A percentile compares a stretch with the other conserved stretches of the same genome.
Evolutionary conservation across 208 protist genomes (phyloP).

Genomic region (Leishmania amazonensis): DNA sequence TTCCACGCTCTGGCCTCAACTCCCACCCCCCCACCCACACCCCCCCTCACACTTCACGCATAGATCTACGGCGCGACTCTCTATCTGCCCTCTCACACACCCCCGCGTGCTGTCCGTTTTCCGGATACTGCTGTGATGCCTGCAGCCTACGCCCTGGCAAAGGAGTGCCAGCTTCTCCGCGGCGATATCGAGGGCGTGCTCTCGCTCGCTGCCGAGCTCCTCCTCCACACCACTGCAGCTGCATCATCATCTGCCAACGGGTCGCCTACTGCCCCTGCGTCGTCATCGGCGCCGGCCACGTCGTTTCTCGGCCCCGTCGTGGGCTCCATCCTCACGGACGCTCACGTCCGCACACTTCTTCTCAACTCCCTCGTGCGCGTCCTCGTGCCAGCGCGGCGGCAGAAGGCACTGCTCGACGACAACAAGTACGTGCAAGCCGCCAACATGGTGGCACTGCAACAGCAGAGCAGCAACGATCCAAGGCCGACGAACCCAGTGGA

Average conservation of each 20-base stretch:
- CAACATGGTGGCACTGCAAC: slow-evolving; percentile 6
- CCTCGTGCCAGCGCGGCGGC: slow-evolving; percentile 47
- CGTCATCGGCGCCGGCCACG: slow-evolving; percentile 13
- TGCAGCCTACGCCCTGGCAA: slow-evolving; percentile 47
- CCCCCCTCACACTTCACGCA: not conserved
- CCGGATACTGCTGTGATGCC: slow-evolving; percentile 36
- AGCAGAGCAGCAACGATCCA: not conserved
- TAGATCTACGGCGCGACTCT: not conserved
- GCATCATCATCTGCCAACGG: not conserved
- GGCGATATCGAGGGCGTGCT: slow-evolving; percentile 66
- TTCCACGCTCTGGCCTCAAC: not conserved
- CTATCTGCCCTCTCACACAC: not conserved
- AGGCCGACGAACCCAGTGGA: not conserved
- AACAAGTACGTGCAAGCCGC: slow-evolving; percentile 55
- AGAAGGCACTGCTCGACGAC: slow-evolving; percentile 41
- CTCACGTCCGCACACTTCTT: slow-evolving; percentile 48
- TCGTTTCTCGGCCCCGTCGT: slow-evolving; percentile 12
- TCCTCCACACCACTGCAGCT: not conserved
- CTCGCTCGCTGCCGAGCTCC: slow-evolving; percentile 35
- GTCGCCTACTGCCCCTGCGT: not conserved
- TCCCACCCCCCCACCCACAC: not conserved
- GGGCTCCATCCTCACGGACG: slow-evolving; percentile 42
- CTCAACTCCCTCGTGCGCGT: slow-evolving; percentile 62
- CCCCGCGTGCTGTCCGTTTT: not conserved
- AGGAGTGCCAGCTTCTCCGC: slow-evolving; percentile 60